Evolutionary conservation across 2,329 filamentous ascomycete species (phyloP), one percentile per base, ranked within the genome.

Genomic region (Apiospora malaysiana): DNA sequence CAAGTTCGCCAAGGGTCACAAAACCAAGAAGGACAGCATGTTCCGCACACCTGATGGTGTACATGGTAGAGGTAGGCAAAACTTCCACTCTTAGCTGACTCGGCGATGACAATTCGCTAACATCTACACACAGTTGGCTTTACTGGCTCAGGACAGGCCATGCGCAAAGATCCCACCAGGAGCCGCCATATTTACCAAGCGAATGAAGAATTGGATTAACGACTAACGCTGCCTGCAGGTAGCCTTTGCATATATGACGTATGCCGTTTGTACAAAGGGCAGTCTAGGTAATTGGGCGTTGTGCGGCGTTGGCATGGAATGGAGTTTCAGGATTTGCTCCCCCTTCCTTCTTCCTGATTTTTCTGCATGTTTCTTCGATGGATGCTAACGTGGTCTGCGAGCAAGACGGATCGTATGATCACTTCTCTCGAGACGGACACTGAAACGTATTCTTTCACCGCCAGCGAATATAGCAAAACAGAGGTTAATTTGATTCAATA

Each of bases 61-160:
- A 32, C 89, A 94, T 77, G 95, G 93, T 71, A 90, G 94, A 92
- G 95, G 95, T 97, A 84, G 75, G 87, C 74, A 14, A 66, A 4
- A 7, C 10, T 25, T 27, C 69, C 37, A 47, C 59, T n/a, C 32
- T 18, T 40, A 25, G 32, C 63, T 47, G 37, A 49, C 43, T 69
- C 46, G 66, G 66, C n/a, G 16, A 42, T 56, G 67, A 46, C 25
- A 45, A 40, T 68, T n/a, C 68, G 69, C 80, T 82, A 77, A 84
- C 78, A 69, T 45, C 16, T 71, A 74, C 68, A 25, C 66, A 8
- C 75, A 98, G 96, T 99, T 78, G 96, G 96, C 45, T 98, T 99
- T 79, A 97, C 94, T 10, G 96, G 96, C 73, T 98, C 95, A 70
- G 96, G 96, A 72, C 94, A 97, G 82, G 88, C 92, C 75, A 98